These are phyloP conservation scores for Phaseolus lunatus DNA, from an alignment of 306 rosid species.

Conservation along the genomic window DNA sequence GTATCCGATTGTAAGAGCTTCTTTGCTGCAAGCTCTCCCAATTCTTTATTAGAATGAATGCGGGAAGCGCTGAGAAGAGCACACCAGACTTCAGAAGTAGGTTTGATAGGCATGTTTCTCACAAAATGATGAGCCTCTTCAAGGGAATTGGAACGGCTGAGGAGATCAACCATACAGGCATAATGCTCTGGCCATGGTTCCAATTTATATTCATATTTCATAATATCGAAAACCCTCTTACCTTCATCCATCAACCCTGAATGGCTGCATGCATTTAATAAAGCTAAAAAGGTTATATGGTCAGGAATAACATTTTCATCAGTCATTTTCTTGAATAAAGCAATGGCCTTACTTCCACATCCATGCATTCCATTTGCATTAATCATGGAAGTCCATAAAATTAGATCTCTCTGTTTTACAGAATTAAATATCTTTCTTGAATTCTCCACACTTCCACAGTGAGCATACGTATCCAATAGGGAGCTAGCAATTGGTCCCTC, in stretches of 20 bases:
- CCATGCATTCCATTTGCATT: constrained; percentile 86
- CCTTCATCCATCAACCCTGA: constrained; percentile 78
- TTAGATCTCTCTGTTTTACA: constrained; percentile 49
- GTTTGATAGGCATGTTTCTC: constrained; percentile 56
- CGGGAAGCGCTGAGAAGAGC: constrained; percentile 78
- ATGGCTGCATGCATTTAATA: constrained; percentile 83
- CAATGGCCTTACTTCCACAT: constrained; percentile 63
- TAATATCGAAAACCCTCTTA: constrained; percentile 52
- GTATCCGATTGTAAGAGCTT: constrained; percentile 66
- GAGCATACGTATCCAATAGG: constrained; percentile 75
- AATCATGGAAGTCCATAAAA: constrained; percentile 78
- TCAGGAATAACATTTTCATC: constrained; percentile 63
- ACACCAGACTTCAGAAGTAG: constrained; percentile 81
- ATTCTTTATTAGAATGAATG: constrained; percentile 69
- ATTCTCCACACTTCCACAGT: constrained; percentile 63
- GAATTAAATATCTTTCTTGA: constrained; percentile 58
- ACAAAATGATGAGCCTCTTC: constrained; percentile 77
- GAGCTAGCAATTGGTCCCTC: constrained; percentile 65
- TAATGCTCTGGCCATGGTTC: constrained; percentile 87
- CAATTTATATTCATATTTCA: constrained; percentile 61
- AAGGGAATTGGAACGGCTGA: constrained; percentile 70
- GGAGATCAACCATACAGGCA: constrained; percentile 79
- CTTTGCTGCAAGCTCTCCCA: constrained; percentile 69
- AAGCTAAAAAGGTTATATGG: constrained; percentile 74
- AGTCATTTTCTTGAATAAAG: constrained; percentile 62